These are phyloP conservation scores for Arachnopeziza araneosa DNA, from an alignment of 2,329 filamentous ascomycete genomes.

Conservation along the genomic window DNA sequence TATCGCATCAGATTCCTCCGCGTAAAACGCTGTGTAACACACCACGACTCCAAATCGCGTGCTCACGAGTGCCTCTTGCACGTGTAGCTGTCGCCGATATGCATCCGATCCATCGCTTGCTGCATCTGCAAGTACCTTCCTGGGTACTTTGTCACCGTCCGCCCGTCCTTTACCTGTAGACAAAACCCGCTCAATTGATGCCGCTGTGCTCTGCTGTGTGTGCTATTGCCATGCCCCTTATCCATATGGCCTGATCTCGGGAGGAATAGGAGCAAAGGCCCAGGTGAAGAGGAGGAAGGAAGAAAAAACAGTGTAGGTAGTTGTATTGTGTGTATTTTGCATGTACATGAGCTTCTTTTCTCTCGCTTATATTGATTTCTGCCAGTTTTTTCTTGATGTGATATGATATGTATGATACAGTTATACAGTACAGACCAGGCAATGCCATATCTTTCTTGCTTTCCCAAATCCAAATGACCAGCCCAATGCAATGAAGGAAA, in stretches of 20 bases:
- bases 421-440: constrained; percentile 5
- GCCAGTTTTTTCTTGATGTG: not conserved
- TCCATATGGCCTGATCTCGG: not conserved
- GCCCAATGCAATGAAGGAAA: not conserved
- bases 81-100: too few relatives aligned
- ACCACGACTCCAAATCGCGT: too few relatives aligned
- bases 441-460: not conserved
- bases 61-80: too few relatives aligned
- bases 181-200: too few relatives aligned
- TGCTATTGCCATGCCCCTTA: not conserved
- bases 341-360: not conserved
- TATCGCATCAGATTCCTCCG: too few relatives aligned
- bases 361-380: not conserved
- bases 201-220: not conserved
- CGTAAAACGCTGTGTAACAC: too few relatives aligned
- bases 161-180: not conserved
- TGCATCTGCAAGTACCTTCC: not conserved
- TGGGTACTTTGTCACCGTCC: not conserved
- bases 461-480: not conserved
- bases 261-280: not conserved
- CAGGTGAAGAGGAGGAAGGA: not conserved
- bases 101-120: too few relatives aligned
- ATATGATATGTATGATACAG: constrained; percentile 2
- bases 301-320: not conserved
- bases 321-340: not conserved